Evolutionary conservation across 139 green algal species (phyloP).

Genomic region (Nannochloris sp.): DNA sequence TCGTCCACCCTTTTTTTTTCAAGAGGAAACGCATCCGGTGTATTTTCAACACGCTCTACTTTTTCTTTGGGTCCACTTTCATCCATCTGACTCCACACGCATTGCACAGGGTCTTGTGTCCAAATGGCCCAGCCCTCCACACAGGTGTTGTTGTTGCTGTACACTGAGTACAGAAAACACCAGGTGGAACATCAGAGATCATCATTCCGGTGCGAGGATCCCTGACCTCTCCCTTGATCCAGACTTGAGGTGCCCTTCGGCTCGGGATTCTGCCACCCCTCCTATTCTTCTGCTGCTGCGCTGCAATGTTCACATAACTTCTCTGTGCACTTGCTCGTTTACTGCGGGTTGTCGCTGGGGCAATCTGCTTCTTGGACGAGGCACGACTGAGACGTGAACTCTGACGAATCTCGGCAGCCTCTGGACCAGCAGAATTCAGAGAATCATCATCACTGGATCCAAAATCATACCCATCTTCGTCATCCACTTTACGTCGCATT

Average conservation of each 20-base stretch:
- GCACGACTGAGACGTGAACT: too few relatives aligned
- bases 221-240: constrained; percentile 12
- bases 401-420: too few relatives aligned
- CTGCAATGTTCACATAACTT: not conserved
- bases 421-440: too few relatives aligned
- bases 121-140: constrained; percentile 64
- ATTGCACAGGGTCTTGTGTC: constrained; percentile 74
- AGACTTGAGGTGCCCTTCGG: constrained; percentile 9
- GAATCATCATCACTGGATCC: not conserved
- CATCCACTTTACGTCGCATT: not conserved
- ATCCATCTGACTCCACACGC: constrained; percentile 62
- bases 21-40: too few relatives aligned
- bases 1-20: too few relatives aligned
- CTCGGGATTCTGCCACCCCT: not conserved
- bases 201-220: constrained; percentile 22
- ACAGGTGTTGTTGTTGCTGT: constrained; percentile 35
- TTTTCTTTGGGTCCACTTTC: constrained; percentile 15
- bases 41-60: not conserved
- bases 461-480: not conserved
- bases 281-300: not conserved
- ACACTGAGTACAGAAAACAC: constrained; percentile 26
- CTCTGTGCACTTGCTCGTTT: not conserved
- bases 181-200: constrained; percentile 14
- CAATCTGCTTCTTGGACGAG: not conserved
- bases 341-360: not conserved